Evolutionary conservation across 2,329 filamentous ascomycete species (phyloP), one percentile per base, ranked within the genome.

Genomic region (Pyrenochaeta sp.): DNA sequence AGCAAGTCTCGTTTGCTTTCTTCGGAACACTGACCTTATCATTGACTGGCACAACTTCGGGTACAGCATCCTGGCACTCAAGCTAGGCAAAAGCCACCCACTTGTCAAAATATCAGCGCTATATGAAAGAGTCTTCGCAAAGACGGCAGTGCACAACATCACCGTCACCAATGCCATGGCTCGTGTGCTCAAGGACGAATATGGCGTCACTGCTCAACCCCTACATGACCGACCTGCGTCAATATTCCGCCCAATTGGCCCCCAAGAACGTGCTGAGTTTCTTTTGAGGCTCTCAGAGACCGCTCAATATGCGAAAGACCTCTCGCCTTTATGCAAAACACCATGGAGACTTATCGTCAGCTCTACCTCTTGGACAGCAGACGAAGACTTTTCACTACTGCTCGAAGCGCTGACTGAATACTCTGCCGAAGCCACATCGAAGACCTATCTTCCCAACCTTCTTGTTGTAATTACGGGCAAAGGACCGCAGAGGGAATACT

Each of bases 21-120:
- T 96, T 45, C 88, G 95, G 44, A 89, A 91, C 64, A 96, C 91
- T 33, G 85, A 86, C 51, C 83, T 99, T 3, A 83, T 98, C 56
- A 90, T 98, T 49, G 95, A 99, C 79, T 99, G 95, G 95, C 95
- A 99, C 80, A 99, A 99, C 77, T 98, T 97, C 76, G 95, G 94
- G 64, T 97, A 94, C 82, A 94, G 92, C 7, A 96, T 99, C 65
- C 85, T 99, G 3, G 90, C 84, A 1, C 75, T 89, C 43, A 88
- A 87, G 57, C 78, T 90, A 1, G 85, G 86, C 0, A 60, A 77
- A 1, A 75, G 71, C 5, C 91, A 96, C 69, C 89, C 89, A 0
- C 83, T 97, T n/a, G 92, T 97, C 7, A 82, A 78, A 23, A 71
- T 96, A 7, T 90, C 94, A 20, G 87, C 87, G 59, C 82, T 82